phyloP scores from a whole-genome alignment of 768 basidiomycete species.

The Tylopilus sp. region DNA sequence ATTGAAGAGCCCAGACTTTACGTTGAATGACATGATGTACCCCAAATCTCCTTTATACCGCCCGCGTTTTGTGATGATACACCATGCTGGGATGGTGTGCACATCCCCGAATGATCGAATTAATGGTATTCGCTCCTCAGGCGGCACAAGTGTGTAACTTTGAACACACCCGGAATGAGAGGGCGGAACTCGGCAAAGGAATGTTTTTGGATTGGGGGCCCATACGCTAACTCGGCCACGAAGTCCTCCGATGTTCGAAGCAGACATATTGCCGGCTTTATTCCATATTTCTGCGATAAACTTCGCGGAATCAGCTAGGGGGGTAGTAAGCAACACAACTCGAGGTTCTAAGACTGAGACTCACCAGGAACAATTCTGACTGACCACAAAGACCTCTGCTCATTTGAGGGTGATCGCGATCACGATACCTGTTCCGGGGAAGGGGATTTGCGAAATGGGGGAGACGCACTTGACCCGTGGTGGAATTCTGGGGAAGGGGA shows the following conservation, averaged over 20 bases:
- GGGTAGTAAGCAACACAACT: not conserved
- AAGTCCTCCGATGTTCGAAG: too few relatives aligned
- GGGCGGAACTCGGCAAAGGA: not conserved
- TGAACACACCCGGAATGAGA: not conserved
- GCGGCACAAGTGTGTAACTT: not conserved
- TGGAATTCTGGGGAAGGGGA: too few relatives aligned
- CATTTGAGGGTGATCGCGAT: too few relatives aligned
- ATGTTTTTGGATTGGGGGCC: not conserved
- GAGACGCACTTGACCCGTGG: too few relatives aligned
- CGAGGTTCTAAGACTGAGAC: not conserved
- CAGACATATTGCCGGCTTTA: too few relatives aligned
- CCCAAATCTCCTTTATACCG: not conserved
- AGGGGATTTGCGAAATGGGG: too few relatives aligned
- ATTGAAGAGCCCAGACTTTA: not conserved
- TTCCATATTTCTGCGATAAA: not conserved
- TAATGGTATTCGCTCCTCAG: not conserved
- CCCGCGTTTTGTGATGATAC: not conserved
- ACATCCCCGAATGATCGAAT: not conserved
- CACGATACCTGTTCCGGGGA: too few relatives aligned
- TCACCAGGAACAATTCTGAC: not conserved
- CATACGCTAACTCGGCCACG: not conserved
- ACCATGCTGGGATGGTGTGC: not conserved
- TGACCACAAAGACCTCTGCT: not conserved
- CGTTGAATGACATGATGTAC: not conserved
- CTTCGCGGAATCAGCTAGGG: not conserved